Evolutionary conservation across 2,329 filamentous ascomycete genomes (phyloP).

Genomic region (Fusarium falciforme): DNA sequence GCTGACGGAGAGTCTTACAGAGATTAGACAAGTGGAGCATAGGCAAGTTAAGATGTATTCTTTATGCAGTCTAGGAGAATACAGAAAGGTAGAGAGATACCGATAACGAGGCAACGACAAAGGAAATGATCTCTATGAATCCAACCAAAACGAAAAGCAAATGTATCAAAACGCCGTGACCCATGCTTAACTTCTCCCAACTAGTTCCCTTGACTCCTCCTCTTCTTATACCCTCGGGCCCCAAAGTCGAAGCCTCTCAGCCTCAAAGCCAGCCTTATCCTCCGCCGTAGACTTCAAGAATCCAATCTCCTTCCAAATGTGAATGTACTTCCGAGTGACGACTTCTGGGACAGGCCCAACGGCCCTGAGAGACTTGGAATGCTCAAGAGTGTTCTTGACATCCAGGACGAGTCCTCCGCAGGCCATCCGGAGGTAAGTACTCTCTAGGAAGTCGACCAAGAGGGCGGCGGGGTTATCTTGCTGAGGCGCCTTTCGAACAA

Average conservation of each 20-base stretch:
- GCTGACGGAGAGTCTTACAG: too few species aligned
- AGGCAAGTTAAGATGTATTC: background rate
- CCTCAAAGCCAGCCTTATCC: constrained; percentile 26
- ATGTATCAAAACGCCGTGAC: background rate
- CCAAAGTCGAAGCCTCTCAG: constrained; percentile 23
- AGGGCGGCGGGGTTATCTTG: constrained; percentile 25
- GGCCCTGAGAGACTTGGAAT: constrained; percentile 17
- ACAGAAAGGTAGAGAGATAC: background rate
- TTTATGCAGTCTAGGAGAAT: background rate
- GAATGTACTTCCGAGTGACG: constrained; percentile 34
- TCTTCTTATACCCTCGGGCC: constrained; percentile 2
- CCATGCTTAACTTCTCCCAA: background rate
- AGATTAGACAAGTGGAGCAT: background rate
- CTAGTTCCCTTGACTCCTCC: background rate
- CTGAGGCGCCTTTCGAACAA: constrained; percentile 24
- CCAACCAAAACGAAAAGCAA: background rate
- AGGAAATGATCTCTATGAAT: background rate
- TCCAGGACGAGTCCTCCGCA: constrained; percentile 20
- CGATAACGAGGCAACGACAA: background rate
- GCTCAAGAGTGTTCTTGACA: constrained; percentile 24
- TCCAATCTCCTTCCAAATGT: constrained; percentile 40
- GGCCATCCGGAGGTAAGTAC: constrained; percentile 25
- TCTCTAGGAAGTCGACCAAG: constrained; percentile 11
- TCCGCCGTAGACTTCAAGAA: constrained; percentile 32
- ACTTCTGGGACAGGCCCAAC: constrained; percentile 27